These are phyloP conservation scores for Phialophora verrucosa DNA, from an alignment of 2,329 filamentous ascomycete species.

Conservation along the genomic window DNA sequence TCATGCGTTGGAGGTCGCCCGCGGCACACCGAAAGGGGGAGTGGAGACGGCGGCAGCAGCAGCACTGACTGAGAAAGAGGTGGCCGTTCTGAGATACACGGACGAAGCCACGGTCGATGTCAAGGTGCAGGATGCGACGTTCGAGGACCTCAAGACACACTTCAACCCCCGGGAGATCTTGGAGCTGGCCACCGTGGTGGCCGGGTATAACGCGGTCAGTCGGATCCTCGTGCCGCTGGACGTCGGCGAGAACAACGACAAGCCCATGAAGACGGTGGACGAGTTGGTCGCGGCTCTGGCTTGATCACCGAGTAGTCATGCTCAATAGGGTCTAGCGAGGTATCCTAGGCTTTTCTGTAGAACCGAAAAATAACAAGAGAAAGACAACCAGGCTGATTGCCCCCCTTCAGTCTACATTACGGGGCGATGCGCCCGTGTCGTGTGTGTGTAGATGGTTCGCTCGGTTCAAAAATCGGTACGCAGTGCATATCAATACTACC, in stretches of 20 bases:
- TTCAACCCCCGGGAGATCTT: constrained; percentile 66
- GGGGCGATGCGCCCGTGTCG: not conserved
- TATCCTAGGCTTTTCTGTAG: no score
- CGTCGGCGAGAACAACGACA: constrained; percentile 48
- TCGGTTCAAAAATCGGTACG: not conserved
- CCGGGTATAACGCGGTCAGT: constrained; percentile 14
- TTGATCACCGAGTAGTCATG: not conserved
- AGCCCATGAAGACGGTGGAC: constrained; percentile 25
- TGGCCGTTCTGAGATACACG: constrained; percentile 72
- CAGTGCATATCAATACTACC: not conserved
- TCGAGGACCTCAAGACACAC: constrained; percentile 66
- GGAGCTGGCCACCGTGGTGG: constrained; percentile 76
- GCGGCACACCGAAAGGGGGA: constrained; percentile 46
- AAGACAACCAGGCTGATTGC: not conserved
- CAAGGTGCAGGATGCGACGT: constrained; percentile 70
- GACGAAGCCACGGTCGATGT: constrained; percentile 83
- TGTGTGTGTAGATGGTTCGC: no score
- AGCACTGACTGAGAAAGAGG: constrained; percentile 64
- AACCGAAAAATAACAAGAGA: not conserved
- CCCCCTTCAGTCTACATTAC: not conserved
- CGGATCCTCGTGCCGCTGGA: constrained; percentile 78
- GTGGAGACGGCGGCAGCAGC: constrained; percentile 26
- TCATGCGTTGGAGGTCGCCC: not conserved
- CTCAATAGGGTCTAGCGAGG: not conserved
- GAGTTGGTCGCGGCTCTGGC: constrained; percentile 14